A percentile compares a stretch with the other conserved stretches of the same genome.
These are phyloP conservation scores for Phialemonium atrogriseum DNA, from an alignment of 2,329 filamentous ascomycete species.

Conservation along the genomic window DNA sequence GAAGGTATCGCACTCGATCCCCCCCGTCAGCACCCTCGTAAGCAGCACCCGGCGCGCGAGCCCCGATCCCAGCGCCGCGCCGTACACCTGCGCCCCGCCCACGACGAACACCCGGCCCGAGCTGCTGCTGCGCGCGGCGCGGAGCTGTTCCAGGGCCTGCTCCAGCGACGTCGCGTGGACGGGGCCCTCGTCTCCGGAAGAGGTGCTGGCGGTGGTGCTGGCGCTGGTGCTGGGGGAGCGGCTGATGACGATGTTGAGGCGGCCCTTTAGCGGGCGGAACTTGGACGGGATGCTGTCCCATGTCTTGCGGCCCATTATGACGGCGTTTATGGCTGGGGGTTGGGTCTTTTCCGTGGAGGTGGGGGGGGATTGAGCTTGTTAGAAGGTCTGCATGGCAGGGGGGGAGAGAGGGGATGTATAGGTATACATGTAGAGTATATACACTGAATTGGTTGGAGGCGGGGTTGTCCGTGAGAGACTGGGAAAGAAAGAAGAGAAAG, in stretches of 20 bases:
- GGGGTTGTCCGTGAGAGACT: too few species aligned
- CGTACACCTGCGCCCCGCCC: slow-evolving; percentile 82
- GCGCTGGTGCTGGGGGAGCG: slow-evolving; percentile 30
- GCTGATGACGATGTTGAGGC: slow-evolving; percentile 77
- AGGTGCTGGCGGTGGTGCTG: slow-evolving; percentile 8
- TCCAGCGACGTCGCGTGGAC: slow-evolving; percentile 53
- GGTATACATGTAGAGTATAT: too few species aligned
- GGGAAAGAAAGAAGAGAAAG: too few species aligned
- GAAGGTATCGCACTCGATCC: slow-evolving; percentile 70
- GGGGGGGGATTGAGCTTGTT: slow-evolving; percentile 2
- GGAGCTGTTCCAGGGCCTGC: slow-evolving; percentile 43
- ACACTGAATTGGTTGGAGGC: too few species aligned
- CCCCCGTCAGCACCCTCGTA: slow-evolving; percentile 57
- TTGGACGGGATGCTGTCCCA: slow-evolving; percentile 80
- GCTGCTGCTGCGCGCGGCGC: slow-evolving; percentile 20
- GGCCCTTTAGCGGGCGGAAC: slow-evolving; percentile 70
- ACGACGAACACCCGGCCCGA: slow-evolving; percentile 69
- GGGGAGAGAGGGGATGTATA: background rate
- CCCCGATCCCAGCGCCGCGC: slow-evolving; percentile 51
- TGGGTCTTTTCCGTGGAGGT: slow-evolving; percentile 17
- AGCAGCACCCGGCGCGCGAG: slow-evolving; percentile 58
- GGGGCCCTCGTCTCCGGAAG: slow-evolving; percentile 42
- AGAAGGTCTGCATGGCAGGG: background rate
- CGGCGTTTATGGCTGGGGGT: slow-evolving; percentile 50
- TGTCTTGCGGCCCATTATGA: slow-evolving; percentile 97